Evolutionary conservation across 345 rosid genomes (phyloP), one percentile per base, ranked within the genome.

Genomic region (Rubroshorea leprosula): DNA sequence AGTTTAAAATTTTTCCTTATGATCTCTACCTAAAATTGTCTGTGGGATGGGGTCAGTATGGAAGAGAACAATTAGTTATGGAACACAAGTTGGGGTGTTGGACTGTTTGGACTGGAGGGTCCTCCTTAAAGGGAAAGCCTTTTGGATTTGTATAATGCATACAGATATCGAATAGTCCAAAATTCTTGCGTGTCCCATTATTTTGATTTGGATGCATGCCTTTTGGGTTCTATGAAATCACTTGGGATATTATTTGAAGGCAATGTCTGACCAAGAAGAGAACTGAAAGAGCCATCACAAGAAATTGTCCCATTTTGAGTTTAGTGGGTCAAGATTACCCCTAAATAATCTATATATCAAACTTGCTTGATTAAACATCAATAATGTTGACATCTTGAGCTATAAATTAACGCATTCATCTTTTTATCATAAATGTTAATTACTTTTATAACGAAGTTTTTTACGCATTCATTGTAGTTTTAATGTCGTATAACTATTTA

Each of bases 171-270:
- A 44, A 44, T n/a, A 15, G 47, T 44, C 14, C 47, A 44, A 44
- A 13, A 44, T 35, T 35, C 7, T 6, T 35, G 41, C 11, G 41
- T 13, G 14, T 44, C 18, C 16, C 47, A 44, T 44, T 44, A 44
- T 44, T 44, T 10, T 1, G 18, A 44, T 44, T 44, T 44, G 47
- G 47, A 10, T 44, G 47, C 17, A 10, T 44, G 47, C 17, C 47
- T 44, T 44, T 44, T 44, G 47, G 47, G n/a, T 44, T n/a, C 6
- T 44, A n/a, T 44, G 47, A 44, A 35, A 49, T 49, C 26, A 49
- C 23, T 10, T 1, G 20, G 14, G 24, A 49, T 20, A 20, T 20
- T 20, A 10, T 19, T 49, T 12, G 24, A 21, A 17, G 20, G 52
- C 9, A 49, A 10, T 49, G 21, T 11, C 15, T 19, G 12, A 20